Percentiles rank a stretch among this genome's conserved stretches.
These are phyloP conservation scores for Nicotiana rustica DNA, from an alignment of 305 asterid species.

Conservation along the genomic window DNA sequence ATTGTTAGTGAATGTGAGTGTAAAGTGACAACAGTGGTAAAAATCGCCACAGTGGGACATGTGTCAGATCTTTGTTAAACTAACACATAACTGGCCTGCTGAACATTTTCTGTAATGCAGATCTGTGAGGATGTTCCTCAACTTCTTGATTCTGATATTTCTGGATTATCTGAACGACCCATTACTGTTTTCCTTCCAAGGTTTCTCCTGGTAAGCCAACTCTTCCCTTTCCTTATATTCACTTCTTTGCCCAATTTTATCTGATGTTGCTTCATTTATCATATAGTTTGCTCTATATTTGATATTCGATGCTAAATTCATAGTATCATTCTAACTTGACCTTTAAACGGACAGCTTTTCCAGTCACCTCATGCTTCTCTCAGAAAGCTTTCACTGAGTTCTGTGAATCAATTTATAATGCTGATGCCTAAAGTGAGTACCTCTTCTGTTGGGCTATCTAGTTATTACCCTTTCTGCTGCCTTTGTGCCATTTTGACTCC, in stretches of 20 bases:
- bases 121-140: conserved; percentile 95
- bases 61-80: neutral
- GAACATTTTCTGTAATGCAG: conserved; percentile 47
- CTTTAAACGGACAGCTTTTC: conserved; percentile 67
- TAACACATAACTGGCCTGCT: neutral
- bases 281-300: conserved; percentile 16
- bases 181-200: conserved; percentile 86
- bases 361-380: conserved; percentile 77
- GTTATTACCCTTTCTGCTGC: neutral
- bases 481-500: neutral
- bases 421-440: conserved; percentile 84
- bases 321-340: conserved; percentile 31
- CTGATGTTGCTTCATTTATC: conserved; percentile 14
- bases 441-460: conserved; percentile 26
- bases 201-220: conserved; percentile 72
- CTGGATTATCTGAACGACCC: conserved; percentile 93
- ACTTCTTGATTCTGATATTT: conserved; percentile 81
- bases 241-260: neutral
- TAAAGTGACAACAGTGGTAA: neutral
- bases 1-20: neutral
- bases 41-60: neutral
- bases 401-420: conserved; percentile 91
- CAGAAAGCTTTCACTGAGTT: conserved; percentile 81
- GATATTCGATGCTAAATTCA: conserved; percentile 36
- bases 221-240: conserved; percentile 30